These are phyloP conservation scores for Austroboletus rostrupii DNA, from an alignment of 1,284 basidiomycete species.

Conservation along the genomic window DNA sequence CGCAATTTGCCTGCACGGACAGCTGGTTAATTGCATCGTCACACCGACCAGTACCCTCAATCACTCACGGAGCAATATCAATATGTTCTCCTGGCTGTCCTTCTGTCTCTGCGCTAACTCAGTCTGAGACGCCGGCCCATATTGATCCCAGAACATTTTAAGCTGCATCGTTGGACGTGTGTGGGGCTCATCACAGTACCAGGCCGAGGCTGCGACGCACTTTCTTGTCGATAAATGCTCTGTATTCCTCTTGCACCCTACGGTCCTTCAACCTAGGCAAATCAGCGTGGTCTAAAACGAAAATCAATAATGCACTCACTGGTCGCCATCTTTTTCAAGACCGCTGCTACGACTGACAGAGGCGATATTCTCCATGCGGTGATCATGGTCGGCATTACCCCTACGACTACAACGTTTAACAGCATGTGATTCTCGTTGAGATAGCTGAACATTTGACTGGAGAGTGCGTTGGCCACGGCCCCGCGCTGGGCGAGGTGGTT, in stretches of 20 bases:
- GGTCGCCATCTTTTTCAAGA: constrained; percentile 63
- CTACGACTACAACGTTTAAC: constrained; percentile 2
- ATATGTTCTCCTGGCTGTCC: constrained; percentile 58
- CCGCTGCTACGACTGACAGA: constrained; percentile 72
- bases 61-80: constrained; percentile 63
- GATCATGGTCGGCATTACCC: constrained; percentile 9
- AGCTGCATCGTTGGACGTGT: constrained; percentile 35
- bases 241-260: constrained; percentile 60
- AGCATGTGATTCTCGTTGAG: background rate
- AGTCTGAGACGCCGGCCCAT: constrained; percentile 12
- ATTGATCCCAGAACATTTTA: constrained; percentile 37
- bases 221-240: constrained; percentile 58
- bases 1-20: constrained; percentile 56
- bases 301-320: constrained; percentile 42
- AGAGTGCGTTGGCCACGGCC: constrained; percentile 8
- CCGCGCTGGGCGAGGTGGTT: constrained; percentile 10
- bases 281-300: constrained; percentile 30
- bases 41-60: background rate
- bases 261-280: constrained; percentile 51
- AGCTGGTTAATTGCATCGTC: constrained; percentile 1
- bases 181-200: background rate
- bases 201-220: constrained; percentile 32
- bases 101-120: constrained; percentile 37
- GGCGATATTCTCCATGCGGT: constrained; percentile 55
- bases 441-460: background rate